These are phyloP conservation scores for Lichtheimia hyalospora DNA, from an alignment of 371 early-diverging fungal species.

Conservation along the genomic window DNA sequence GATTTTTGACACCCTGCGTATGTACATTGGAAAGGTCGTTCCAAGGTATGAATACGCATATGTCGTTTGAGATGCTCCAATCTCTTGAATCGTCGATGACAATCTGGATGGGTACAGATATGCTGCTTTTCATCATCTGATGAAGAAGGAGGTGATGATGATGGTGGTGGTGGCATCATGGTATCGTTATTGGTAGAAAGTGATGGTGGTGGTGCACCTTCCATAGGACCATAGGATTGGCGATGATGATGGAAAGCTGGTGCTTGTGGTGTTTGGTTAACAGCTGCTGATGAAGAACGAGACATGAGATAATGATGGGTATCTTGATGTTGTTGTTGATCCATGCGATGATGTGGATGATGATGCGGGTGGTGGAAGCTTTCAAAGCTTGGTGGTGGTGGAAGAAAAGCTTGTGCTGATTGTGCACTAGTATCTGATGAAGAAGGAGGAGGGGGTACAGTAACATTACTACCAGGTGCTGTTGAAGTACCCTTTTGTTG, in stretches of 20 bases:
- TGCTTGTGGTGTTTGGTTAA: not conserved
- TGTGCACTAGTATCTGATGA: not conserved
- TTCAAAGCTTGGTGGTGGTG: slow-evolving; percentile 6
- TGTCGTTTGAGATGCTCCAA: slow-evolving; percentile 90
- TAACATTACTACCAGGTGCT: slow-evolving; percentile 9
- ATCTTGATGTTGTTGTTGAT: not conserved
- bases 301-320: not conserved
- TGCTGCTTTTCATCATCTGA: slow-evolving; percentile 42
- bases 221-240: not conserved
- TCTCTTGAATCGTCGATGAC: slow-evolving; percentile 69
- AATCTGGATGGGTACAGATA: slow-evolving; percentile 53
- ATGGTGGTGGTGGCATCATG: not conserved
- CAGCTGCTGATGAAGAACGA: not conserved
- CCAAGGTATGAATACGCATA: slow-evolving; percentile 84
- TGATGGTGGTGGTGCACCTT: slow-evolving; percentile 5
- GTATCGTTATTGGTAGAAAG: not conserved
- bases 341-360: not conserved
- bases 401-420: not conserved
- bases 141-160: slow-evolving; percentile 5
- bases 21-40: slow-evolving; percentile 74
- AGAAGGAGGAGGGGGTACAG: not conserved
- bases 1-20: slow-evolving; percentile 70
- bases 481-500: slow-evolving; percentile 31
- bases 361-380: not conserved
- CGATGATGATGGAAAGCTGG: slow-evolving; percentile 4